Conservation (phyloP, 176 grass and related monocot genomes). For the Microstegium vimineum region DNA sequence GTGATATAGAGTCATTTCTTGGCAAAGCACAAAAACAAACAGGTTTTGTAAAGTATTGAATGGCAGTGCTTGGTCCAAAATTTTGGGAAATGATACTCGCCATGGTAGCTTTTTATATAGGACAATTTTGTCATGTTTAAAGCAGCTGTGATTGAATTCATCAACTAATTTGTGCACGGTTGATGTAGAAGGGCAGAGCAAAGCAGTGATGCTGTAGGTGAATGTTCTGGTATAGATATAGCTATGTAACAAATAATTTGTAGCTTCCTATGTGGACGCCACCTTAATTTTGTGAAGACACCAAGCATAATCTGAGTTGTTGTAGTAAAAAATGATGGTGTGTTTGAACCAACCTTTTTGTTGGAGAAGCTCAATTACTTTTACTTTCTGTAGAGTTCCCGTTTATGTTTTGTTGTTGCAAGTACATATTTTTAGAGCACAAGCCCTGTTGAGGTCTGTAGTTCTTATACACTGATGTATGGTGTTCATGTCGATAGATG, state of each 20-base stretch:
- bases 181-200: constrained; percentile 15
- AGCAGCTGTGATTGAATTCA: background rate
- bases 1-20: constrained; percentile 60
- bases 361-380: background rate
- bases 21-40: constrained; percentile 80
- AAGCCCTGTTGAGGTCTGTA: background rate
- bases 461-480: background rate
- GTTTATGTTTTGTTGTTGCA: background rate
- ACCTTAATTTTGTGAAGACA: constrained; percentile 6
- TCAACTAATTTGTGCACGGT: background rate
- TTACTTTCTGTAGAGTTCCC: background rate
- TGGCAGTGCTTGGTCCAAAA: background rate
- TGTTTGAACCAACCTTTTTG: background rate
- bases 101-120: background rate
- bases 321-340: background rate
- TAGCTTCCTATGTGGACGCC: background rate
- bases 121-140: constrained; percentile 5
- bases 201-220: background rate
- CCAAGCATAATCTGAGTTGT: background rate
- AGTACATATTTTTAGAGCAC: background rate
- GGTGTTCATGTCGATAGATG: background rate
- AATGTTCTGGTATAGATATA: constrained; percentile 6
- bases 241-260: background rate
- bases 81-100: background rate
- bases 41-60: constrained; percentile 83